Conservation (phyloP, 2,329 filamentous ascomycete species). For the Paecilomyces variotii region DNA sequence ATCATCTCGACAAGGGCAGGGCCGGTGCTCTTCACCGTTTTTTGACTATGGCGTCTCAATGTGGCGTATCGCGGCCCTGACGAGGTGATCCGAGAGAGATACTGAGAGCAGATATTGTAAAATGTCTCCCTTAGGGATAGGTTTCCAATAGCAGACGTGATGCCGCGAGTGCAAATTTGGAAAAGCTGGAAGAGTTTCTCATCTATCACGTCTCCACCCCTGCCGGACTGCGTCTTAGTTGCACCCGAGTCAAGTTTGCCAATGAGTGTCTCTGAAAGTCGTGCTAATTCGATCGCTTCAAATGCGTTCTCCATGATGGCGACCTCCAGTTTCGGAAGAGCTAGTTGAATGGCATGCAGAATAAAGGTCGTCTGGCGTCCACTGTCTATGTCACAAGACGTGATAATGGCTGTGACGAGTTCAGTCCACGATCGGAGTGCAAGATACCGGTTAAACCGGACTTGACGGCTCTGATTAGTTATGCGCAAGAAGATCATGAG, state of each 20-base stretch:
- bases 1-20: constrained; percentile 75
- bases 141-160: constrained; percentile 64
- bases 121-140: constrained; percentile 71
- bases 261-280: constrained; percentile 61
- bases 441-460: constrained; percentile 46
- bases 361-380: constrained; percentile 68
- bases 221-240: constrained; percentile 32
- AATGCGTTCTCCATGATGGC: constrained; percentile 61
- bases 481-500: constrained; percentile 32
- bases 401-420: constrained; percentile 73
- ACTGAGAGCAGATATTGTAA: constrained; percentile 86
- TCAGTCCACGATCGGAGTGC: constrained; percentile 79
- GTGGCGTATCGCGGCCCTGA: constrained; percentile 43
- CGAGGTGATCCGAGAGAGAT: constrained; percentile 59
- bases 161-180: constrained; percentile 72
- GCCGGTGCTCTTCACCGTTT: constrained; percentile 71
- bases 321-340: constrained; percentile 77
- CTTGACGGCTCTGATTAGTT: constrained; percentile 32
- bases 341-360: constrained; percentile 76
- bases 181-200: constrained; percentile 90
- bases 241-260: constrained; percentile 29
- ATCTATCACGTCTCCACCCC: constrained; percentile 63
- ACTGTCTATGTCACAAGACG: constrained; percentile 70
- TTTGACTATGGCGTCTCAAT: constrained; percentile 46
- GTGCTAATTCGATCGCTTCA: constrained; percentile 68